Conservation (phyloP, 108 stramenopile genomes). For the Nitzschia sp. region DNA sequence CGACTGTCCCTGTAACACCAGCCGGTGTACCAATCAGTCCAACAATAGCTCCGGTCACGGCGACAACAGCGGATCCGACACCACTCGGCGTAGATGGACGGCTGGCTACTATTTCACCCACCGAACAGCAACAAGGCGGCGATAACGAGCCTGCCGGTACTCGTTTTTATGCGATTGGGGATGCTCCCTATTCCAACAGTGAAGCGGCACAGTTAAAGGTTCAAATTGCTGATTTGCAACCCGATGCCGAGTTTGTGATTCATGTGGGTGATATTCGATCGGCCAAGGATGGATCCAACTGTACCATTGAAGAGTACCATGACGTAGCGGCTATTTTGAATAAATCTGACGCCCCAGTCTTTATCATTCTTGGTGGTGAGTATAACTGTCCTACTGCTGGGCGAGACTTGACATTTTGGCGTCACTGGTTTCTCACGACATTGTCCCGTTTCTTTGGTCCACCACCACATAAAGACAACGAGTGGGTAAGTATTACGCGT, state of each 20-base stretch:
- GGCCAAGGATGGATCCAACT: conserved; percentile 22
- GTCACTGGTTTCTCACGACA: no score
- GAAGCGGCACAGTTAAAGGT: conserved; percentile 15
- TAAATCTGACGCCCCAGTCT: conserved; percentile 57
- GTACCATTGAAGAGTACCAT: conserved; percentile 50
- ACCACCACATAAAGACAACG: neutral
- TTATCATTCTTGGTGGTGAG: conserved; percentile 64
- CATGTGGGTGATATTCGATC: conserved; percentile 73
- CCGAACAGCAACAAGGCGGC: no score
- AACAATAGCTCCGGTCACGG: neutral
- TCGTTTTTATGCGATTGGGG: conserved; percentile 39
- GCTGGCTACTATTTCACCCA: neutral
- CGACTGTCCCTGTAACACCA: no score
- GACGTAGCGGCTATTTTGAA: conserved; percentile 49
- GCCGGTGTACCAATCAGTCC: no score
- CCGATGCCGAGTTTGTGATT: conserved; percentile 66
- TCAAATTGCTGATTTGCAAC: conserved; percentile 31
- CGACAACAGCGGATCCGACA: neutral
- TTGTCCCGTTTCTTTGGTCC: no score
- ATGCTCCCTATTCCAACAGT: conserved; percentile 29
- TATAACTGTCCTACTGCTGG: no score
- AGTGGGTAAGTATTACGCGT: no score
- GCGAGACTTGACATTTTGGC: no score
- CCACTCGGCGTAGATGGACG: neutral
- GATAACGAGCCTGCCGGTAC: no score